Conservation (phyloP, 345 rosid genomes). For the Hibiscus trionum region DNA sequence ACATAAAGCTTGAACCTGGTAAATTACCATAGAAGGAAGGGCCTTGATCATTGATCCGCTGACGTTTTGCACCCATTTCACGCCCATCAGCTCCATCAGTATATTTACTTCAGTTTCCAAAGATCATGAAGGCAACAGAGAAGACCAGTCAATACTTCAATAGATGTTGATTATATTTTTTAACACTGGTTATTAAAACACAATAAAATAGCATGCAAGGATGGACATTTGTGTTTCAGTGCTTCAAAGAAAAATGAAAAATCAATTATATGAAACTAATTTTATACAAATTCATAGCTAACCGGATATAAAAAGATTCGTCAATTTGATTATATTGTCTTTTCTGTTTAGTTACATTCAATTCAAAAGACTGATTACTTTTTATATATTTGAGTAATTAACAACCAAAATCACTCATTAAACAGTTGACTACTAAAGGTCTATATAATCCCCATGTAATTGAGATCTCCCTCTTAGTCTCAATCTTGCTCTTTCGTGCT, state of each 20-base stretch:
- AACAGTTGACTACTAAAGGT: no score
- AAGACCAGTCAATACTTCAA: not conserved
- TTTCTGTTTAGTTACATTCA: no score
- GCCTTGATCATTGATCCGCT: slow-evolving; percentile 75
- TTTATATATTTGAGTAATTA: no score
- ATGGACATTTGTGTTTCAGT: not conserved
- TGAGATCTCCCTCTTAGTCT: no score
- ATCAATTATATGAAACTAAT: not conserved
- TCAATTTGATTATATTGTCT: not conserved
- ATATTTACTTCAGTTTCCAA: slow-evolving; percentile 32
- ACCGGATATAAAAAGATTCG: not conserved
- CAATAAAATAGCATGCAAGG: not conserved
- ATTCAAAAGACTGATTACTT: no score
- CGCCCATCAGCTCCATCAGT: slow-evolving; percentile 65
- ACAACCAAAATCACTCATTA: no score
- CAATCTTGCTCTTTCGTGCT: no score
- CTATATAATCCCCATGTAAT: no score
- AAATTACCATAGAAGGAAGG: slow-evolving; percentile 72
- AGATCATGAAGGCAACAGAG: slow-evolving; percentile 6
- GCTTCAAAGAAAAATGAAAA: not conserved
- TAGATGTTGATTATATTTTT: not conserved
- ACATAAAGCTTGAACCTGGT: slow-evolving; percentile 68
- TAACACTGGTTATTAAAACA: not conserved
- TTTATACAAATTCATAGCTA: not conserved
- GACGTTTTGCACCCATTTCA: slow-evolving; percentile 87